Evolutionary conservation across 2,329 filamentous ascomycete species (phyloP).

Genomic region (Venturia oleaginea): DNA sequence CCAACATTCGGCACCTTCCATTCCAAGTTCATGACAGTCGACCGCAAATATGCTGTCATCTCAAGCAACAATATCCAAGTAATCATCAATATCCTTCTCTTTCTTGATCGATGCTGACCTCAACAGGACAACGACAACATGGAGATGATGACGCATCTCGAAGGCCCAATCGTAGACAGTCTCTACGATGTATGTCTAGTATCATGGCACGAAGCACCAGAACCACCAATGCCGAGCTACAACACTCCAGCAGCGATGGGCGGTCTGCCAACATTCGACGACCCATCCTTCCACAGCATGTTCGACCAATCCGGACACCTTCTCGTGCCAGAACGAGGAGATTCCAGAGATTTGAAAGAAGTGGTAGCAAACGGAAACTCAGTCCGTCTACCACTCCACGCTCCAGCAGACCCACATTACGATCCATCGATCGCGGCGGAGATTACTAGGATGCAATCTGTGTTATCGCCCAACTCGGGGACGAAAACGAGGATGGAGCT

Average conservation of each 20-base stretch:
- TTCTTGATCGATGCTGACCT: neutral
- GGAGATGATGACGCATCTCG: constrained; percentile 70
- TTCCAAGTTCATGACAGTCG: constrained; percentile 68
- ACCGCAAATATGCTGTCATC: constrained; percentile 59
- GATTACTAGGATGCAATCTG: constrained; percentile 51
- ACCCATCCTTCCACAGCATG: constrained; percentile 23
- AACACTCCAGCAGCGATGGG: constrained; percentile 39
- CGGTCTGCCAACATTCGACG: constrained; percentile 24
- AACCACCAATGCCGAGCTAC: constrained; percentile 50
- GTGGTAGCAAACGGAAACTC: constrained; percentile 15
- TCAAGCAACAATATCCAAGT: constrained; percentile 68
- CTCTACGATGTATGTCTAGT: constrained; percentile 67
- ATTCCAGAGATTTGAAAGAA: constrained; percentile 2
- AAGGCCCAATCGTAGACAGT: constrained; percentile 67
- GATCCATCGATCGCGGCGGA: constrained; percentile 53
- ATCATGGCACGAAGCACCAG: constrained; percentile 57
- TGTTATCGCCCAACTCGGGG: constrained; percentile 38
- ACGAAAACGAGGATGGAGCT: constrained; percentile 49
- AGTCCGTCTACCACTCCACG: constrained; percentile 46
- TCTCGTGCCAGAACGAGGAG: constrained; percentile 20
- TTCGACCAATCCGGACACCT: constrained; percentile 22
- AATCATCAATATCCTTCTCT: neutral
- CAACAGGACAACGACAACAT: constrained; percentile 62
- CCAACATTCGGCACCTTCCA: constrained; percentile 67
- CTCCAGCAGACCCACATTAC: constrained; percentile 52